phyloP scores from a whole-genome alignment of 306 rosid species.

The Vachellia pachyceras region DNA sequence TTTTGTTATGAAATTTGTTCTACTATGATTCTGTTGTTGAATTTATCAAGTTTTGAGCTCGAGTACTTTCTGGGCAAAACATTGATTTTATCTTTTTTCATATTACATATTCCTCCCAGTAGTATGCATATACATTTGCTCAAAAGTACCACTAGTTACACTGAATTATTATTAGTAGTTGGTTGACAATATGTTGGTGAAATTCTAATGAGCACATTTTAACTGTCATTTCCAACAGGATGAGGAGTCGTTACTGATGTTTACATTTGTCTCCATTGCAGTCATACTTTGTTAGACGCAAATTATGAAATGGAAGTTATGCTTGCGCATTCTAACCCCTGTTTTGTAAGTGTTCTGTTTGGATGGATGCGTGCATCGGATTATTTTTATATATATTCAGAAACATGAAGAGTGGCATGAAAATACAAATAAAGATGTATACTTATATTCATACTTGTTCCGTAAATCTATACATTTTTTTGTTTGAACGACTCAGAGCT shows the following conservation, averaged over 20 bases:
- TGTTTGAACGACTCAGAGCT: background rate
- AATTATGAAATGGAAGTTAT: background rate
- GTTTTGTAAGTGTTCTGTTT: background rate
- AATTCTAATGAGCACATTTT: background rate
- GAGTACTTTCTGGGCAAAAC: background rate
- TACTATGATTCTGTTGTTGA: background rate
- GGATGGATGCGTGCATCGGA: background rate
- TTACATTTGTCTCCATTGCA: background rate
- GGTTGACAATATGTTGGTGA: background rate
- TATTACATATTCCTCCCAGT: no score
- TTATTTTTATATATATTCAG: background rate
- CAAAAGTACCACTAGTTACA: background rate
- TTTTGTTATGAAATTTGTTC: conserved; percentile 28
- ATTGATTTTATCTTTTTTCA: background rate
- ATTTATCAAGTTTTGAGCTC: background rate
- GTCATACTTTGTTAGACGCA: background rate
- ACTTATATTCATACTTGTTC: background rate
- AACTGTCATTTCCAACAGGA: background rate
- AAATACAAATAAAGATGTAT: background rate
- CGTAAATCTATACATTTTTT: background rate
- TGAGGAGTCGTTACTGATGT: background rate
- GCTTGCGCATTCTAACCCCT: background rate
- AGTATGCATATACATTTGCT: background rate
- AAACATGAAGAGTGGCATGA: background rate
- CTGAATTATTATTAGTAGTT: background rate